phyloP scores from a whole-genome alignment of 768 basidiomycete genomes.

The Rhodotorula diobovata region DNA sequence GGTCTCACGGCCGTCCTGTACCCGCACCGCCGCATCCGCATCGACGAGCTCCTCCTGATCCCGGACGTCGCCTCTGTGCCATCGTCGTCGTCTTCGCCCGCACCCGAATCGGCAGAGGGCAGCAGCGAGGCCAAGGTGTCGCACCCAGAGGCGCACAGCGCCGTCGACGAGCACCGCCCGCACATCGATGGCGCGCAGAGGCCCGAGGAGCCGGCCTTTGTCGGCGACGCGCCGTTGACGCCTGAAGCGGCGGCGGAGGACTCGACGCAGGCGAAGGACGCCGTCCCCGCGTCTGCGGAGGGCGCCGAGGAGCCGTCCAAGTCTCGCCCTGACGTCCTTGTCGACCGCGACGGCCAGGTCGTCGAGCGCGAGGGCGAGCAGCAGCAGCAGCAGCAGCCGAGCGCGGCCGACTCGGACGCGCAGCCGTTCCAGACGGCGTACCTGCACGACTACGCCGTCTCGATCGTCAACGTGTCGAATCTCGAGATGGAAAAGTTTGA shows the following conservation, averaged over 20 bases:
- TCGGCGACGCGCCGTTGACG: slow-evolving; percentile 11
- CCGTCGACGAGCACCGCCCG: slow-evolving; percentile 16
- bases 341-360: not conserved
- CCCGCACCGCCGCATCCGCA: slow-evolving; percentile 82
- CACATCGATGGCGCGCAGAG: slow-evolving; percentile 9
- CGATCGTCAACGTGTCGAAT: slow-evolving; percentile 83
- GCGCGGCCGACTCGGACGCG: slow-evolving; percentile 35
- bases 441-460: slow-evolving; percentile 73
- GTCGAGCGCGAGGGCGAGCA: not conserved
- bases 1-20: slow-evolving; percentile 92
- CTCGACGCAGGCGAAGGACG: slow-evolving; percentile 49
- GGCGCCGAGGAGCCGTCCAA: slow-evolving; percentile 21
- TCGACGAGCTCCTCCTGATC: slow-evolving; percentile 73
- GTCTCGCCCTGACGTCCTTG: slow-evolving; percentile 11
- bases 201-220: slow-evolving; percentile 3
- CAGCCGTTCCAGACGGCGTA: slow-evolving; percentile 76
- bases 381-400: not conserved
- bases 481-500: slow-evolving; percentile 73
- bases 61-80: not conserved
- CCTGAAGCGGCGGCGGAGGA: not conserved
- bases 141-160: slow-evolving; percentile 43
- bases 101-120: not conserved
- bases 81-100: not conserved
- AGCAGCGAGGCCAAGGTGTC: slow-evolving; percentile 50
- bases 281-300: too few species aligned